Percentiles rank a stretch among this genome's conserved stretches.
phyloP scores from a whole-genome alignment of 805 yeast species.

The Hermanozyma aechmeae region DNA sequence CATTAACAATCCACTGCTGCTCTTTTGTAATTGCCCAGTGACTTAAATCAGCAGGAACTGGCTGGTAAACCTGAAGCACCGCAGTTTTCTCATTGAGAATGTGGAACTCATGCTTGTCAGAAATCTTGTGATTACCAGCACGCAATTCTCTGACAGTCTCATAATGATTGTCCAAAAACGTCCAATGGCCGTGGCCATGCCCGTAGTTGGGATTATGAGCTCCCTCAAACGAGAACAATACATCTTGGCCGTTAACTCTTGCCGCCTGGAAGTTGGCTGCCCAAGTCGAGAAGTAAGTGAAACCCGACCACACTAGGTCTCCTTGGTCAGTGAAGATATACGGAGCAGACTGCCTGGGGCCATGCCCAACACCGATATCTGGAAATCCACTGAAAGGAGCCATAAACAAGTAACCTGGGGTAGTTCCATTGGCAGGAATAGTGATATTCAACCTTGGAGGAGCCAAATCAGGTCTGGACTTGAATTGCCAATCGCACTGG shows the following conservation, averaged over 20 bases:
- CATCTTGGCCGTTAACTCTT: conserved; percentile 13
- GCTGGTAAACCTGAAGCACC: conserved; percentile 22
- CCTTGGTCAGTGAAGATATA: conserved; percentile 25
- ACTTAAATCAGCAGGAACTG: conserved; percentile 19
- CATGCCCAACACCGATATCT: conserved; percentile 12
- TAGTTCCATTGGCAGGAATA: conserved; percentile 12
- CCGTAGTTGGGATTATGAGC: conserved; percentile 19
- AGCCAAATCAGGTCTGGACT: conserved; percentile 25
- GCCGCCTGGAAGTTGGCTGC: conserved; percentile 22
- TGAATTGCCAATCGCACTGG: conserved; percentile 24
- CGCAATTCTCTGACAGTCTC: conserved; percentile 19
- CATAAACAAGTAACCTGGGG: conserved; percentile 21
- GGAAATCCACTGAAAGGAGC: conserved; percentile 20
- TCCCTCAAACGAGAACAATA: conserved; percentile 25
- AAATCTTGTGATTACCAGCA: conserved; percentile 23
- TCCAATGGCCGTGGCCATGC: conserved; percentile 22
- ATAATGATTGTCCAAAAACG: conserved; percentile 19
- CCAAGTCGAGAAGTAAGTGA: conserved; percentile 20
- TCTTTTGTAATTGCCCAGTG: conserved; percentile 13
- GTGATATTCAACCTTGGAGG: conserved; percentile 25
- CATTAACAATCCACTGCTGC: conserved; percentile 27
- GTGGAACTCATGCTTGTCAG: conserved; percentile 29
- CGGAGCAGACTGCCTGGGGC: conserved; percentile 25
- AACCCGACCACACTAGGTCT: conserved; percentile 30
- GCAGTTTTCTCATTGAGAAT: conserved; percentile 20